phyloP scores from a whole-genome alignment of 2,329 filamentous ascomycete genomes.

The Madurella mycetomatis region DNA sequence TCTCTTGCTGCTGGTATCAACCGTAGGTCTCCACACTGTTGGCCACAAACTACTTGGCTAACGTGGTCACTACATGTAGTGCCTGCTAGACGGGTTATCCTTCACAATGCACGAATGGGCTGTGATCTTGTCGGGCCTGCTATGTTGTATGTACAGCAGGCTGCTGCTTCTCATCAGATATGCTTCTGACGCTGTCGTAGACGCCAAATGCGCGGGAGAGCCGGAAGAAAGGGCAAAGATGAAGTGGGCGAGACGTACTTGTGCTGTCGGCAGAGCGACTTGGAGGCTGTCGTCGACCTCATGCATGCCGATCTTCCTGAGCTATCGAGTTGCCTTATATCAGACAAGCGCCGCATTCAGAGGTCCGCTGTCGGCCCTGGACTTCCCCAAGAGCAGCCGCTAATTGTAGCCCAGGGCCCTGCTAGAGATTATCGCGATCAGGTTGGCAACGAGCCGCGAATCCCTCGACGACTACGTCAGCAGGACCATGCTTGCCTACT shows the following conservation, averaged over 20 bases:
- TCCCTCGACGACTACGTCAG: slow-evolving; percentile 64
- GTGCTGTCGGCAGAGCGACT: slow-evolving; percentile 64
- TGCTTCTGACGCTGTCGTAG: background rate
- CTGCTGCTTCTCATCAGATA: background rate
- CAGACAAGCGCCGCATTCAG: slow-evolving; percentile 62
- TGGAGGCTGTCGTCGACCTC: slow-evolving; percentile 65
- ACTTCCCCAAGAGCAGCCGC: slow-evolving; percentile 1
- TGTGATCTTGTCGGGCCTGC: slow-evolving; percentile 71
- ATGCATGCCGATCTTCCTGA: slow-evolving; percentile 69
- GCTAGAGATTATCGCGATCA: slow-evolving; percentile 65
- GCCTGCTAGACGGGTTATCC: slow-evolving; percentile 66
- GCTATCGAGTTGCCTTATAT: slow-evolving; percentile 59
- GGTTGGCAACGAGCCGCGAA: slow-evolving; percentile 60
- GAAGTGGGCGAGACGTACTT: slow-evolving; percentile 73
- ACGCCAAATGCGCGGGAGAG: slow-evolving; percentile 74
- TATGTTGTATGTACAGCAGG: slow-evolving; percentile 49
- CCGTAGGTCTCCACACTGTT: slow-evolving; percentile 19
- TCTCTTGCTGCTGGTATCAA: slow-evolving; percentile 82
- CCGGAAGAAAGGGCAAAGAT: slow-evolving; percentile 74
- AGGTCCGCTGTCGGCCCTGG: slow-evolving; percentile 39
- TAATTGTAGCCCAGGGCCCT: slow-evolving; percentile 49
- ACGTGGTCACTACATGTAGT: slow-evolving; percentile 31
- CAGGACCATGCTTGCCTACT: slow-evolving; percentile 62
- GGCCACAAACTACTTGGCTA: background rate
- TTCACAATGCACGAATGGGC: slow-evolving; percentile 72